Conservation (phyloP, 139 green algal genomes). For the Closterium sp. region DNA sequence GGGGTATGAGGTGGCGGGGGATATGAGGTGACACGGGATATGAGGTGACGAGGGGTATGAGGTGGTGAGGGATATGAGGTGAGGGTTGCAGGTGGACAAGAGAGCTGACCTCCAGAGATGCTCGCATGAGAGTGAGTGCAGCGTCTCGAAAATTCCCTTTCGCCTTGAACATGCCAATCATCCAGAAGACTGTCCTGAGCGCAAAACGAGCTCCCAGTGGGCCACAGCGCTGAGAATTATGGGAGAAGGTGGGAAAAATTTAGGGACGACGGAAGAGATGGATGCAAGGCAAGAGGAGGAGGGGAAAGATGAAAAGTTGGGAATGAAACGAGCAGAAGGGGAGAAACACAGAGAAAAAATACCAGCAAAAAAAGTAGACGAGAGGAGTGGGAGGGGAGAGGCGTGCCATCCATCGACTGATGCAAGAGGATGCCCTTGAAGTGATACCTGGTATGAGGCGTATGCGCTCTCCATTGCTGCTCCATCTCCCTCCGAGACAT, state of each 20-base stretch:
- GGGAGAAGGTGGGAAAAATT: neutral
- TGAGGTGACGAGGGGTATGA: too few relatives aligned
- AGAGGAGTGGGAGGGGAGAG: neutral
- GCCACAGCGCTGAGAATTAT: constrained; percentile 9
- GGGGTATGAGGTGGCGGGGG: neutral
- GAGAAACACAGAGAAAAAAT: too few relatives aligned
- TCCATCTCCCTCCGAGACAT: constrained; percentile 37
- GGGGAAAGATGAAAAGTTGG: neutral
- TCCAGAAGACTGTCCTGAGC: constrained; percentile 59
- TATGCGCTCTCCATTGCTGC: constrained; percentile 45
- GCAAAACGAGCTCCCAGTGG: constrained; percentile 53
- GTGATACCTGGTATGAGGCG: constrained; percentile 49
- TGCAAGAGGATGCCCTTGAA: too few relatives aligned
- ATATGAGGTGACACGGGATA: too few relatives aligned
- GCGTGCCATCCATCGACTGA: too few relatives aligned
- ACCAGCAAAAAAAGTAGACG: neutral
- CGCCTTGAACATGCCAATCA: constrained; percentile 50
- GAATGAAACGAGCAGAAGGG: neutral
- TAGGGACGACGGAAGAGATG: neutral
- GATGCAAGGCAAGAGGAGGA: neutral
- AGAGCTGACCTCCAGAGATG: constrained; percentile 42
- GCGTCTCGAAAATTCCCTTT: constrained; percentile 56
- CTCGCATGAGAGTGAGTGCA: constrained; percentile 66
- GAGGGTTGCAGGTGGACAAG: too few relatives aligned
- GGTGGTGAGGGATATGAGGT: too few relatives aligned